Evolutionary conservation across 257 asterid genomes (phyloP).

Genomic region (Paulownia fortunei): DNA sequence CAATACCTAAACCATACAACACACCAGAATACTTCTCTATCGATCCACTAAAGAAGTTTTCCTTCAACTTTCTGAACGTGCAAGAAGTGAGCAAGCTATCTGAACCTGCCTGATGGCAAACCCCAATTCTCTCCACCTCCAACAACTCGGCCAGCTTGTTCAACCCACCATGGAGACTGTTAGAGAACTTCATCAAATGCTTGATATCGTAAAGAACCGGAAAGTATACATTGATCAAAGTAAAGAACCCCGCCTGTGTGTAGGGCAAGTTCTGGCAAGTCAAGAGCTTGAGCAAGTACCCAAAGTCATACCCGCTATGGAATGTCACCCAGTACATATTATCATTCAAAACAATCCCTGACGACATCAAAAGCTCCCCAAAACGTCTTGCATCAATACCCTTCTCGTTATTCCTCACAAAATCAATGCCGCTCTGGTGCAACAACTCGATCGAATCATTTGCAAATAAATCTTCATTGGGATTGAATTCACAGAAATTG

Average conservation of each 20-base stretch:
- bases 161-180: constrained; percentile 67
- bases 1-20: constrained; percentile 61
- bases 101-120: constrained; percentile 77
- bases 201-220: constrained; percentile 70
- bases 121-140: constrained; percentile 73
- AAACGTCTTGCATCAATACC: constrained; percentile 57
- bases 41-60: constrained; percentile 58
- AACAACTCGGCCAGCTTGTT: constrained; percentile 64
- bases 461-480: constrained; percentile 57
- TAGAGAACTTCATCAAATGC: constrained; percentile 67
- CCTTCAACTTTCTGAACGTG: constrained; percentile 63
- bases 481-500: constrained; percentile 68
- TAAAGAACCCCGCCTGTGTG: constrained; percentile 52
- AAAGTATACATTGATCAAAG: constrained; percentile 53
- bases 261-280: constrained; percentile 63
- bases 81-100: constrained; percentile 71
- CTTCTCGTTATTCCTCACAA: constrained; percentile 48
- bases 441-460: constrained; percentile 58
- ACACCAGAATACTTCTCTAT: constrained; percentile 67
- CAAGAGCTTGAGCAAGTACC: constrained; percentile 65
- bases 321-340: constrained; percentile 68
- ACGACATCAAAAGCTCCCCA: constrained; percentile 73
- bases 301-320: constrained; percentile 72
- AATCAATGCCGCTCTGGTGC: constrained; percentile 61
- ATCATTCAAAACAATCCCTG: constrained; percentile 67